A percentile compares a stretch with the other conserved stretches of the same genome.
These are phyloP conservation scores for Notholithocarpus densiflorus DNA, from an alignment of 306 rosid species.

Conservation along the genomic window DNA sequence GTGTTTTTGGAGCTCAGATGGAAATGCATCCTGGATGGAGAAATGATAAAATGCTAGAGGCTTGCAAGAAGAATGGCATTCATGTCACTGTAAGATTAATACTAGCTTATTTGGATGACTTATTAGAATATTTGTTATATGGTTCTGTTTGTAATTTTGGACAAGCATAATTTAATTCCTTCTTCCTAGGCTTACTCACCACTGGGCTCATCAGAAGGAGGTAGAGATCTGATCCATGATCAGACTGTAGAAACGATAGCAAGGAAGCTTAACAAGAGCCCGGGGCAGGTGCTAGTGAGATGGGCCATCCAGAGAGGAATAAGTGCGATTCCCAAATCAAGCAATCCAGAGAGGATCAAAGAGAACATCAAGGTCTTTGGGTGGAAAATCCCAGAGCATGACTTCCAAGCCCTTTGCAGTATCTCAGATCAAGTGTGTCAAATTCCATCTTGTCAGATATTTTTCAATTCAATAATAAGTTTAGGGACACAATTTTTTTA, in stretches of 20 bases:
- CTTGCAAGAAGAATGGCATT: conserved; percentile 49
- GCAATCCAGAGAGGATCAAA: conserved; percentile 36
- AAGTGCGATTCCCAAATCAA: conserved; percentile 53
- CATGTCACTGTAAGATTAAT: conserved; percentile 49
- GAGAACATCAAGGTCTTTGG: conserved; percentile 42
- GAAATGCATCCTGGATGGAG: conserved; percentile 75
- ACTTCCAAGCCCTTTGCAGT: conserved; percentile 35
- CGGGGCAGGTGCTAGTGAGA: conserved; percentile 50
- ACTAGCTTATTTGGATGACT: not conserved
- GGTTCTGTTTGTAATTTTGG: not conserved
- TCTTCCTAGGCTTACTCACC: conserved; percentile 45
- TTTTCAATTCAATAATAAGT: not conserved
- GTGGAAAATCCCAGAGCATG: conserved; percentile 43
- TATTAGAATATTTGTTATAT: not conserved
- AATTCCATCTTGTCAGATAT: not conserved
- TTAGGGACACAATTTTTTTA: too few species aligned
- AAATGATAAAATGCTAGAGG: conserved; percentile 58
- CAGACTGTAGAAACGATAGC: conserved; percentile 44
- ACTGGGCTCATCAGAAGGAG: conserved; percentile 42
- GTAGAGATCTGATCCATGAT: conserved; percentile 45
- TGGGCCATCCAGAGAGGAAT: conserved; percentile 60
- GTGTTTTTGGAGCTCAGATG: conserved; percentile 29
- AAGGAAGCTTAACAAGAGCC: conserved; percentile 41
- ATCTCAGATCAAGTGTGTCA: conserved; percentile 32
- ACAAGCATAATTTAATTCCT: not conserved